phyloP scores from a whole-genome alignment of 768 basidiomycete genomes.

The Piloderma croceum region DNA sequence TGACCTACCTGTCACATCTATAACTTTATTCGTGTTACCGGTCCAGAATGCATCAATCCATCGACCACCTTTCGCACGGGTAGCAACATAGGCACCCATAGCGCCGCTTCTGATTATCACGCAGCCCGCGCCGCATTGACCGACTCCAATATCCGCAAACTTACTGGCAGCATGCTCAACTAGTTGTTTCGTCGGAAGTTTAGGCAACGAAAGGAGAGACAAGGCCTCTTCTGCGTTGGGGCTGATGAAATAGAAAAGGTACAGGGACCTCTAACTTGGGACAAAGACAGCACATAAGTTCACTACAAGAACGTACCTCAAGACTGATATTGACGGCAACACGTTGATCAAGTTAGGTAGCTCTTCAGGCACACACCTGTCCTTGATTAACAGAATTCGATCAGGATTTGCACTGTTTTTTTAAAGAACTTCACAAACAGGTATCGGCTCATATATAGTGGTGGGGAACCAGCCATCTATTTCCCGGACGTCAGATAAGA shows the following conservation, averaged over 20 bases:
- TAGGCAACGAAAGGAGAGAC: slow-evolving; percentile 50
- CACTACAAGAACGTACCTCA: slow-evolving; percentile 46
- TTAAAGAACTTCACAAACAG: slow-evolving; percentile 41
- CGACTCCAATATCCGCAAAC: slow-evolving; percentile 60
- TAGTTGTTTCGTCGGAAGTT: slow-evolving; percentile 40
- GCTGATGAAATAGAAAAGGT: slow-evolving; percentile 30
- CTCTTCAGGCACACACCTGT: slow-evolving; percentile 76
- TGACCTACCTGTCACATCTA: slow-evolving; percentile 74
- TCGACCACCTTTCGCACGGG: slow-evolving; percentile 31
- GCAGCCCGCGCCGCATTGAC: slow-evolving; percentile 41
- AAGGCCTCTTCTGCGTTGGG: slow-evolving; percentile 87
- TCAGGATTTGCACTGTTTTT: slow-evolving; percentile 2
- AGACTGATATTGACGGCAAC: slow-evolving; percentile 53
- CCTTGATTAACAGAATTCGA: slow-evolving; percentile 32
- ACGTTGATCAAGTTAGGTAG: slow-evolving; percentile 59
- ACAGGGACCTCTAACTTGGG: slow-evolving; percentile 1
- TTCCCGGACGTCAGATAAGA: slow-evolving; percentile 57
- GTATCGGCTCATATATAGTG: slow-evolving; percentile 82
- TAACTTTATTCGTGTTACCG: slow-evolving; percentile 41
- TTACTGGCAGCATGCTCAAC: slow-evolving; percentile 64
- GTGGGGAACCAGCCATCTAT: slow-evolving; percentile 57
- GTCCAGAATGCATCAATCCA: slow-evolving; percentile 81
- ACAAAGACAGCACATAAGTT: background rate
- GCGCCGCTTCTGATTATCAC: slow-evolving; percentile 74
- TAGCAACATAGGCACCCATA: slow-evolving; percentile 64